These are phyloP conservation scores for Phanerochaete carnosa DNA, from an alignment of 768 basidiomycete genomes.

Conservation along the genomic window DNA sequence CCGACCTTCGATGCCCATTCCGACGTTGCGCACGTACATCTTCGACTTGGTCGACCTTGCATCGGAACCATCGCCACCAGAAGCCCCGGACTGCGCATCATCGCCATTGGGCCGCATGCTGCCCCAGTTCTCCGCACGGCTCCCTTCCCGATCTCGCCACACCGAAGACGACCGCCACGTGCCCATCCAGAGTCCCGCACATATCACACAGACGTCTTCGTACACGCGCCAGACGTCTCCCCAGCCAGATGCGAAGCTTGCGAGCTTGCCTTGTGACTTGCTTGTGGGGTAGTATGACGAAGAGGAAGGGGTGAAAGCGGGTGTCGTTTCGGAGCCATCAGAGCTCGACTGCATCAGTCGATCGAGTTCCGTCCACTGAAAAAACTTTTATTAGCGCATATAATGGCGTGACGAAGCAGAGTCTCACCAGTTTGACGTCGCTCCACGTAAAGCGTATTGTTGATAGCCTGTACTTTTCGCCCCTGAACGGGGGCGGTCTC, in stretches of 20 bases:
- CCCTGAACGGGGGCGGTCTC: slow-evolving; percentile 31
- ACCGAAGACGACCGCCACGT: slow-evolving; percentile 52
- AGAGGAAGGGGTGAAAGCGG: slow-evolving; percentile 20
- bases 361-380: slow-evolving; percentile 78
- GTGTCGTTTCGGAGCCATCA: slow-evolving; percentile 10
- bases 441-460: slow-evolving; percentile 79
- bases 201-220: slow-evolving; percentile 81
- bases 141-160: slow-evolving; percentile 27
- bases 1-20: slow-evolving; percentile 71
- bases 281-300: slow-evolving; percentile 6
- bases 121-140: slow-evolving; percentile 50
- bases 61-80: slow-evolving; percentile 3
- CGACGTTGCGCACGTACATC: slow-evolving; percentile 52
- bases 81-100: slow-evolving; percentile 47
- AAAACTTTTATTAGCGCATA: not conserved
- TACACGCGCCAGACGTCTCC: slow-evolving; percentile 79
- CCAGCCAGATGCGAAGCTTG: slow-evolving; percentile 45
- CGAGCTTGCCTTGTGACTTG: not conserved
- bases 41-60: not conserved
- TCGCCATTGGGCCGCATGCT: slow-evolving; percentile 62
- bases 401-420: not conserved
- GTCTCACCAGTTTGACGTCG: slow-evolving; percentile 66
- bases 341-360: slow-evolving; percentile 59
- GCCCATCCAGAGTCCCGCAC: slow-evolving; percentile 81
- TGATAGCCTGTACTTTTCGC: slow-evolving; percentile 53